Conservation (phyloP, 2,329 filamentous ascomycete species). For the Penicillium sp. region DNA sequence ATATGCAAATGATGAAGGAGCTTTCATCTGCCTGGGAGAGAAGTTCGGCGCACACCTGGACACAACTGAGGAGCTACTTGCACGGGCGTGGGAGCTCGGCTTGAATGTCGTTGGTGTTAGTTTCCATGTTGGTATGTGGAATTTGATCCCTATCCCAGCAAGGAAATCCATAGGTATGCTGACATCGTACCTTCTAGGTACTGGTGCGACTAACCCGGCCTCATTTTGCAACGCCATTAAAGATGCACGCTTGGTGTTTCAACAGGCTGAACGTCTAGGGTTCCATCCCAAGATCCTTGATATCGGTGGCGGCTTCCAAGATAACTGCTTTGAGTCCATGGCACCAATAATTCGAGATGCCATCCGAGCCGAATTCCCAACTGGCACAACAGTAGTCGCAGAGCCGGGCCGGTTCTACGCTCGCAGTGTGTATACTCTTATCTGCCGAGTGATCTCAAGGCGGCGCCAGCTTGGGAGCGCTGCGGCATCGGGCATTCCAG, state of each 20-base stretch:
- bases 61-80: constrained; percentile 16
- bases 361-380: constrained; percentile 11
- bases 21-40: constrained; percentile 16
- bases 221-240: constrained; percentile 21
- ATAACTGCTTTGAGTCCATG: constrained; percentile 23
- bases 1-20: constrained; percentile 19
- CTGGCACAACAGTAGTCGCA: constrained; percentile 19
- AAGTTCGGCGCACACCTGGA: constrained; percentile 27
- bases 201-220: constrained; percentile 19
- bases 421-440: constrained; percentile 23
- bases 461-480: constrained; percentile 12
- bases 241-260: constrained; percentile 19
- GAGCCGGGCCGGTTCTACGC: constrained; percentile 30
- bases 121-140: constrained; percentile 29
- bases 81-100: constrained; percentile 22
- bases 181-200: neutral
- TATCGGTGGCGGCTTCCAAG: constrained; percentile 30
- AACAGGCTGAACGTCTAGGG: constrained; percentile 13
- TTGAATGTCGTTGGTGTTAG: constrained; percentile 29
- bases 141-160: too few relatives aligned
- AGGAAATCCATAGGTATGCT: too few relatives aligned
- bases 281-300: constrained; percentile 25
- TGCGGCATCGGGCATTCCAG: constrained; percentile 5
- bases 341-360: constrained; percentile 11
- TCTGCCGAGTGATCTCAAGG: constrained; percentile 23